These are phyloP conservation scores for Diplocarpon rosae DNA, from an alignment of 2,329 filamentous ascomycete species.

Conservation along the genomic window DNA sequence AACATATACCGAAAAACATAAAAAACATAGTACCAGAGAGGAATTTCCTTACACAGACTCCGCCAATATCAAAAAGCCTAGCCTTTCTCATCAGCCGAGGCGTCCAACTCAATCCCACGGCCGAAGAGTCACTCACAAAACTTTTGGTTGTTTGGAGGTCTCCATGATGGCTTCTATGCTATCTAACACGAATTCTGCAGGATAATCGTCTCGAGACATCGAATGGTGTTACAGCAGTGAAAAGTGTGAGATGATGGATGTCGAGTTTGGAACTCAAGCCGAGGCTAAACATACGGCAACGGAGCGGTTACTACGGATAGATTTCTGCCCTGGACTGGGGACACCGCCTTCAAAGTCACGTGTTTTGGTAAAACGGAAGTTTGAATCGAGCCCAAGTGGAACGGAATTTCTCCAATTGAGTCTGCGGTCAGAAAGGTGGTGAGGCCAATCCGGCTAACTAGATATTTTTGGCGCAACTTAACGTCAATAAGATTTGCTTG, in stretches of 20 bases:
- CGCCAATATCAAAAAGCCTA: constrained; percentile 82
- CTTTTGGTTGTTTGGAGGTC: constrained; percentile 43
- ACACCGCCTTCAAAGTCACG: no score
- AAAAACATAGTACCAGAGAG: background rate
- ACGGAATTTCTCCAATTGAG: no score
- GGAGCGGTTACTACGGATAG: no score
- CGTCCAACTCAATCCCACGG: background rate
- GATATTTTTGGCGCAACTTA: no score
- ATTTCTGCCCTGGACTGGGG: no score
- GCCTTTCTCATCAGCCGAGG: constrained; percentile 4
- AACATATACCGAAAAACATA: background rate
- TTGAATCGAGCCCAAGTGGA: no score
- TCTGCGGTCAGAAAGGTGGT: no score
- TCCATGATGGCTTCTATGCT: constrained; percentile 30
- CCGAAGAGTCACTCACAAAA: constrained; percentile 7
- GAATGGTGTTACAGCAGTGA: background rate
- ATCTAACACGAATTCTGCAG: constrained; percentile 23
- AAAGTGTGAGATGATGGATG: background rate
- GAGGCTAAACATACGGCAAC: no score
- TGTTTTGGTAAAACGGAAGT: no score
- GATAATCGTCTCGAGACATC: constrained; percentile 25
- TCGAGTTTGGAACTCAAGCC: background rate
- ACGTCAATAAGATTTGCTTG: no score
- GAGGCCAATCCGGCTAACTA: no score
- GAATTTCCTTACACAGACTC: constrained; percentile 71